Evolutionary conservation across 2,329 filamentous ascomycete genomes (phyloP), one percentile per base, ranked within the genome.

Genomic region (Sclerotinia trifoliorum): DNA sequence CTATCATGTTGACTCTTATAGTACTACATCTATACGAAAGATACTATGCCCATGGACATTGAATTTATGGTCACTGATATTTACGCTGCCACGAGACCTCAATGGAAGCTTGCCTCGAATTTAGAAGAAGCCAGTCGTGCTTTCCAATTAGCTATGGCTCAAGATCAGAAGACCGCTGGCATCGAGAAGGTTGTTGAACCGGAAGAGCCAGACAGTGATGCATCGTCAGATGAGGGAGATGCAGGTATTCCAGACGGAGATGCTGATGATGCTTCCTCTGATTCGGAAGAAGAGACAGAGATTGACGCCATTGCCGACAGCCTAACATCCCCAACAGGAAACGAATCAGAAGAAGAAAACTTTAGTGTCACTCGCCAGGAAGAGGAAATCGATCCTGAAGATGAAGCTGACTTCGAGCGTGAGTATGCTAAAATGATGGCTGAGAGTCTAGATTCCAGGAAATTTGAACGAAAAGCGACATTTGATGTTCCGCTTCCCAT

Each of bases 391-490:
- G 94, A 99, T 73, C 94, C 94, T 0, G 94, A 97, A 80, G 93
- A 90, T 52, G 95, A 99, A 76, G 95, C 94, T 8, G 95, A 99
- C 54, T 99, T 99, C 78, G 96, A 99, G 77, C 92, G 94, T 74
- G 95, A 98, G 80, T 95, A 97, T 78, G 94, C 95, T 49, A 97
- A 96, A 80, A 91, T 99, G 87, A 98, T 99, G 94, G 87, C 94
- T 63, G 95, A 99, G 79, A 97, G 94, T 80, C 82, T 97, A 75
- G 95, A 99, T 74, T 96, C 94, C 5, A 88, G 95, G 74, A 97
- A 97, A 75, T 96, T 97, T 74, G 95, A 99, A 77, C 91, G 95
- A 71, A 97, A 97, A 80, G 88, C 92, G 39, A 85, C 95, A 64
- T 97, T 99, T 76, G 96, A 99, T 78, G 92, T 98, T n/a, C 93